Base-by-base conservation (phyloP, 2,329 filamentous ascomycete species). In the Amesomyces nigricolor region DNA sequence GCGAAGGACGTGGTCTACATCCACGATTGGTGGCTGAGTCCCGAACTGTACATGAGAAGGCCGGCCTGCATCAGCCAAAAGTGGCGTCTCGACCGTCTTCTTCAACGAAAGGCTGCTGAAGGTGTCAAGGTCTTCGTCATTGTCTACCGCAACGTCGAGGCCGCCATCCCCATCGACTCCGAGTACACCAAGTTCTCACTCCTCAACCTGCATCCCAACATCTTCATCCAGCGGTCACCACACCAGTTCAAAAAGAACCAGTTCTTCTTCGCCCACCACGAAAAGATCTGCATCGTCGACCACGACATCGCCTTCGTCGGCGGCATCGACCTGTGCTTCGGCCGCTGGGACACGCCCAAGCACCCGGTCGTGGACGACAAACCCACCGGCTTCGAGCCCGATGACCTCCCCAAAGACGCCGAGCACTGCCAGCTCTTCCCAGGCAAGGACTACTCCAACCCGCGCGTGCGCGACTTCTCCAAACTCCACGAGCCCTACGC, bases 201-300 rank as follows among this genome's bases (percentile, higher is more conserved):
- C 56, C 82, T 99, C 47, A 95, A 97, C 67, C 79, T 99, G 7
- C 92, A 97, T 64, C 91, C 91, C 17, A 99, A 99, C 69, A 86
- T 99, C 60, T 96, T 96, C 64, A 91, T 99, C 13, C 91, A 97
- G 68, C 80, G 94, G 65, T 97, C 94, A 3, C 94, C 94, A 0
- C 96, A 99, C 65, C 94, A 99, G 71, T 91, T 97, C 72, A 89
- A 95, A 67, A 95, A 99, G 73, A 97, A 97, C 66, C 95, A 96
- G 45, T 99, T 99, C 75, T 99, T 99, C 77, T 99, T 95, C 78
- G 94, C 94, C 1, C 94, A 99, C 68, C 94, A 99, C 72, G 94
- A 99, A 70, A 99, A 99, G 72, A 81, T 99, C n/a, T 92, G 91
- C 66, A 85, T 99, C 40, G 88, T 99, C 16, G 94, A 99, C 68